phyloP scores from a whole-genome alignment of 257 asterid genomes.

The Penstemon newberryi region DNA sequence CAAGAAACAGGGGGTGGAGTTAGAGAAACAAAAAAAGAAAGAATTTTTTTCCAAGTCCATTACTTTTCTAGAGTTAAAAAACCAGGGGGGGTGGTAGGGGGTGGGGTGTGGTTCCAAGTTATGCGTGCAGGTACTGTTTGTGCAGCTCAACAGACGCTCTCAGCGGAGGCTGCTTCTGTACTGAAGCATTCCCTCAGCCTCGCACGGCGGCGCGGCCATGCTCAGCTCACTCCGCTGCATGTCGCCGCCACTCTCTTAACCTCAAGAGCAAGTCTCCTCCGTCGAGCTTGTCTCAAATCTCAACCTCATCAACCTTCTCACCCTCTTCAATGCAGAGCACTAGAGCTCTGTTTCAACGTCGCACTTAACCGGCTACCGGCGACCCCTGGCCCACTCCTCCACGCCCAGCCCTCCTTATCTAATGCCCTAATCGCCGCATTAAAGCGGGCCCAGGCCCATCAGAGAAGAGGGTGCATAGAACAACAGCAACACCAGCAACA shows the following conservation, averaged over 20 bases:
- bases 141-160: conserved; percentile 82
- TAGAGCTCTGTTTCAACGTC: conserved; percentile 85
- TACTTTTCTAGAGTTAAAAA: no score
- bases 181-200: conserved; percentile 80
- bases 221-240: conserved; percentile 89
- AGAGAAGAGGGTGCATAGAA: conserved; percentile 66
- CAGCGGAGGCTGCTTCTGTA: conserved; percentile 90
- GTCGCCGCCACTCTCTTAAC: conserved; percentile 70
- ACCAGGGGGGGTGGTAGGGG: conserved; percentile 50
- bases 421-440: conserved; percentile 83
- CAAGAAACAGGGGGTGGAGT: neutral
- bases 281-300: conserved; percentile 71
- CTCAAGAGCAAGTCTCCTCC: conserved; percentile 54
- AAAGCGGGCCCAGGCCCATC: conserved; percentile 80
- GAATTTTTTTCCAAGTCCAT: neutral
- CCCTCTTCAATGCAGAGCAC: conserved; percentile 70
- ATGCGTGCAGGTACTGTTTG: conserved; percentile 78
- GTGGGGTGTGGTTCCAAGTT: conserved; percentile 48
- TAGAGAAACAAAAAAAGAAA: conserved; percentile 3
- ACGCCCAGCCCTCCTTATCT: conserved; percentile 72
- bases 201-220: conserved; percentile 83
- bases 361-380: conserved; percentile 89
- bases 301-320: conserved; percentile 45
- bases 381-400: conserved; percentile 54
- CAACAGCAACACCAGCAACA: conserved; percentile 57